These are phyloP conservation scores for Sistotremastrum niveocremeum DNA, from an alignment of 768 basidiomycete genomes.

Conservation along the genomic window DNA sequence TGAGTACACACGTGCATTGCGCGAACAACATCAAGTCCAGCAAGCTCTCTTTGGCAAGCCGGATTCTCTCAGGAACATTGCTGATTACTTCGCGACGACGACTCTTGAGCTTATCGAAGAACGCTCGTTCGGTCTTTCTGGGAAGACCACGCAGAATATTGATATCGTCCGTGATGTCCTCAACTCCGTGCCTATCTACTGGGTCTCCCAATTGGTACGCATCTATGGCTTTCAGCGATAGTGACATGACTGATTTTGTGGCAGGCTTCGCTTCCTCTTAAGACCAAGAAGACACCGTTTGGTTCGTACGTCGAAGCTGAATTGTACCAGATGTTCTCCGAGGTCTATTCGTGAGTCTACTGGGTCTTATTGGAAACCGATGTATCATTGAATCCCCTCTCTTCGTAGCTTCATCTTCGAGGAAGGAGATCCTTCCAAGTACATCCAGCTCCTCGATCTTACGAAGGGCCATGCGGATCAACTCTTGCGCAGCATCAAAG, in stretches of 20 bases:
- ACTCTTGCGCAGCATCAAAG: slow-evolving; percentile 44
- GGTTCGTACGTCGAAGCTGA: slow-evolving; percentile 52
- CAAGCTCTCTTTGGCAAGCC: background rate
- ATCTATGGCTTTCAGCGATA: background rate
- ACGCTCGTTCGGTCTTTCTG: slow-evolving; percentile 4
- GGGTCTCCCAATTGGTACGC: slow-evolving; percentile 47
- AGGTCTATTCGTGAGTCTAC: slow-evolving; percentile 52
- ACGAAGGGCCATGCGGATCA: slow-evolving; percentile 39
- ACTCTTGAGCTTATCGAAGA: slow-evolving; percentile 10
- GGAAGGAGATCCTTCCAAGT: slow-evolving; percentile 44
- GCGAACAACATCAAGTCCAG: background rate
- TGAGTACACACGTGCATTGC: background rate
- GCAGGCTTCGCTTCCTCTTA: slow-evolving; percentile 63
- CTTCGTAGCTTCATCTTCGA: slow-evolving; percentile 60
- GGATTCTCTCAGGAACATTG: slow-evolving; percentile 9
- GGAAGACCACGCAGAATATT: slow-evolving; percentile 17
- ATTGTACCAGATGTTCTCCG: slow-evolving; percentile 48
- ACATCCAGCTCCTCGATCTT: slow-evolving; percentile 39
- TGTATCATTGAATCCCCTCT: background rate
- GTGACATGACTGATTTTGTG: background rate
- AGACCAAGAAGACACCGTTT: slow-evolving; percentile 34
- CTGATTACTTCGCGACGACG: slow-evolving; percentile 13
- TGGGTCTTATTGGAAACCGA: background rate
- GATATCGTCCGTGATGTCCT: slow-evolving; percentile 60
- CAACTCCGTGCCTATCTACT: slow-evolving; percentile 46